These are phyloP conservation scores for Trametes villosa DNA, from an alignment of 768 basidiomycete species.

Conservation along the genomic window DNA sequence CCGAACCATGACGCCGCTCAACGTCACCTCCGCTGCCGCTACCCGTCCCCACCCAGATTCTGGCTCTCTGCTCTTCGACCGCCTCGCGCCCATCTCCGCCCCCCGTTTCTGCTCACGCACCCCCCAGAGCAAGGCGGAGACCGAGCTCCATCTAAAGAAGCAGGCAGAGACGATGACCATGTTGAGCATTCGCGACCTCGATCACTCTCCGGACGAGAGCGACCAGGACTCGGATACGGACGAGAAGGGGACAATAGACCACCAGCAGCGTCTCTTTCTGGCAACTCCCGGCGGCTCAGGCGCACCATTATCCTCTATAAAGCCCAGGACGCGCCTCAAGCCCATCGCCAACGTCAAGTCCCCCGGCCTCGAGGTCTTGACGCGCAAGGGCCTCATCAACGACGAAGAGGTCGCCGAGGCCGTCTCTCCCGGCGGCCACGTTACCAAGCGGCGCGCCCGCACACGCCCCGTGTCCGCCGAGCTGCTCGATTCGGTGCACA, in stretches of 20 bases:
- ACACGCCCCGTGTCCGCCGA: constrained; percentile 73
- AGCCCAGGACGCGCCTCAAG: constrained; percentile 10
- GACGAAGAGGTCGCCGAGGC: constrained; percentile 35
- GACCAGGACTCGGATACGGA: constrained; percentile 50
- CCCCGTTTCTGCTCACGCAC: constrained; percentile 53
- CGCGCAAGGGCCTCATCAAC: constrained; percentile 20
- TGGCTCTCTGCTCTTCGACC: constrained; percentile 43
- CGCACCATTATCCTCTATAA: constrained; percentile 24
- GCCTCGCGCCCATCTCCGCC: constrained; percentile 57
- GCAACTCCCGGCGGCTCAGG: constrained; percentile 11
- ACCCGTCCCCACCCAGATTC: constrained; percentile 21
- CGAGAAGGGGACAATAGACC: constrained; percentile 24
- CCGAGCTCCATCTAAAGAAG: constrained; percentile 48
- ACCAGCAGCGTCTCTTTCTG: constrained; percentile 21
- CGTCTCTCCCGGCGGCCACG: constrained; percentile 77
- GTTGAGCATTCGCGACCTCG: constrained; percentile 61
- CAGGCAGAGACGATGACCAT: constrained; percentile 70
- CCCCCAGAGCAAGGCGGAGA: constrained; percentile 58
- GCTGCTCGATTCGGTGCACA: constrained; percentile 53
- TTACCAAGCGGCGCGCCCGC: constrained; percentile 74
- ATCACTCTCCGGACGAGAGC: constrained; percentile 50
- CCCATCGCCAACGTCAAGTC: constrained; percentile 18
- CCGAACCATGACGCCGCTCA: constrained; percentile 45
- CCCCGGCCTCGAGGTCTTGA: constrained; percentile 25
- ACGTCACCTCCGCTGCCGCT: constrained; percentile 37